These are phyloP conservation scores for Aspergillus sp. DNA, from an alignment of 2,329 filamentous ascomycete species.

Conservation along the genomic window DNA sequence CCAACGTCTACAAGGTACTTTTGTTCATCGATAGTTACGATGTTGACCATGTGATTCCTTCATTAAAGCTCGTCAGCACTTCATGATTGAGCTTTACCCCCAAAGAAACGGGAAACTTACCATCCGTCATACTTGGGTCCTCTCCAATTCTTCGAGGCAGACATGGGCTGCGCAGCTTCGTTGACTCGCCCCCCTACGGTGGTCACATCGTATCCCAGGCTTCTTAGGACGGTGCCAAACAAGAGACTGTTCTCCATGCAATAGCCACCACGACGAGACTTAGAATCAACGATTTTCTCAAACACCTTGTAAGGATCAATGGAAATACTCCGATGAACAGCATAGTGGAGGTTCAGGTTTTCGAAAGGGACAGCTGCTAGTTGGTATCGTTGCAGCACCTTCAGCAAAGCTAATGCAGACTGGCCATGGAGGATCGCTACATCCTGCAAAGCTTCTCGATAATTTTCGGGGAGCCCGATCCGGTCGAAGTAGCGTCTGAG, in stretches of 20 bases:
- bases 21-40: neutral
- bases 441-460: neutral
- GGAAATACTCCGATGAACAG: neutral
- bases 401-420: neutral
- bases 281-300: neutral
- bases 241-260: conserved; percentile 1
- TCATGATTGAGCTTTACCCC: too few relatives aligned
- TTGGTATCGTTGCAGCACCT: neutral
- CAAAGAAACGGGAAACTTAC: neutral
- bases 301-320: neutral
- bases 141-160: neutral
- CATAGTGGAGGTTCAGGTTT: conserved; percentile 1
- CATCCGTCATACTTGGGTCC: neutral
- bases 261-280: neutral
- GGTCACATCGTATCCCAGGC: neutral
- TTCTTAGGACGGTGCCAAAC: neutral
- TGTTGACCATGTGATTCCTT: conserved; percentile 2
- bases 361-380: neutral
- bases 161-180: conserved; percentile 1
- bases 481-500: neutral
- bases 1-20: conserved; percentile 1
- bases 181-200: neutral
- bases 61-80: neutral
- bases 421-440: neutral
- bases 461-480: neutral